Evolutionary conservation across 805 yeast genomes (phyloP).

Genomic region (Komagataella kurtzmanii): DNA sequence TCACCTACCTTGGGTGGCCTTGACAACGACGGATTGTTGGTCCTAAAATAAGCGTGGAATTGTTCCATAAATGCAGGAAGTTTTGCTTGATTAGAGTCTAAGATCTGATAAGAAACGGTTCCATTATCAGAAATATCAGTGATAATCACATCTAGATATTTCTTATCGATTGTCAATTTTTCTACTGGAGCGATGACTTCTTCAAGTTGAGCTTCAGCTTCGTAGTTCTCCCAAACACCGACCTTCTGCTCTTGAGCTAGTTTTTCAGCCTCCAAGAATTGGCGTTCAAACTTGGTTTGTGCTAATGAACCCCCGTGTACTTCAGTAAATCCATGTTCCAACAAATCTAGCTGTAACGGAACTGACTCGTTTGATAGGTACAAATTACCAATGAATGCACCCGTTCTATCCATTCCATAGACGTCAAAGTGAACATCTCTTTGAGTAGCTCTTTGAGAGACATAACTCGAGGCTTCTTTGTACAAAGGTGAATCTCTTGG

Average conservation of each 20-base stretch:
- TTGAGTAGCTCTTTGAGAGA: conserved; percentile 46
- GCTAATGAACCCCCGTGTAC: conserved; percentile 53
- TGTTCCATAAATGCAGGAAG: conserved; percentile 30
- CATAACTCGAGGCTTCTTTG: conserved; percentile 39
- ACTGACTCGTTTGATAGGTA: conserved; percentile 32
- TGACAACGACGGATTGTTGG: conserved; percentile 18
- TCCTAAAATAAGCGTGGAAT: conserved; percentile 32
- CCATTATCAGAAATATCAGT: conserved; percentile 32
- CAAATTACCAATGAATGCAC: conserved; percentile 68
- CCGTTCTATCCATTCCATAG: conserved; percentile 59
- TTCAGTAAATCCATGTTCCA: conserved; percentile 50
- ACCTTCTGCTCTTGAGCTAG: conserved; percentile 36
- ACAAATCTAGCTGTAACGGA: conserved; percentile 46
- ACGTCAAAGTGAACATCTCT: conserved; percentile 62
- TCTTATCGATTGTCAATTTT: conserved; percentile 14
- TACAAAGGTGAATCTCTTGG: conserved; percentile 21
- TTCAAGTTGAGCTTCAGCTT: conserved; percentile 11
- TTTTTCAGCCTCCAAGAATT: conserved; percentile 48
- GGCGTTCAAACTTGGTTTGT: conserved; percentile 39
- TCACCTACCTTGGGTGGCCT: conserved; percentile 38
- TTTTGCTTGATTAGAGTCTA: conserved; percentile 23
- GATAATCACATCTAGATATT: conserved; percentile 39
- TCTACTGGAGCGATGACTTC: conserved; percentile 8
- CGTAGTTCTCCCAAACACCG: conserved; percentile 58
- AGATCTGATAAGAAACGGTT: conserved; percentile 29